Evolutionary conservation across 768 basidiomycete species (phyloP).

Genomic region (Astraeus odoratus): DNA sequence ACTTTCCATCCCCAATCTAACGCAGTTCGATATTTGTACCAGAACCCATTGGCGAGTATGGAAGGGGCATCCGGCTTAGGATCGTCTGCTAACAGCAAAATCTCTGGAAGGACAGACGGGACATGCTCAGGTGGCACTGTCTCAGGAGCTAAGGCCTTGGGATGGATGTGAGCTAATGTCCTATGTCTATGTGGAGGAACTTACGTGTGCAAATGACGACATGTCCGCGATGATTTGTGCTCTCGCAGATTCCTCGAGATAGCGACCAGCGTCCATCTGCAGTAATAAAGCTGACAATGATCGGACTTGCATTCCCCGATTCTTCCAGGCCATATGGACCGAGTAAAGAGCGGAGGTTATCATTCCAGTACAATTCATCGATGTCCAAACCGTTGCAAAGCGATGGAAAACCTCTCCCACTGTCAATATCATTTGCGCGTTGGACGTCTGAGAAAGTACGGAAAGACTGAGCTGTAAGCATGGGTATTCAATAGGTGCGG

Average conservation of each 20-base stretch:
- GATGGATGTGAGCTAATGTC: background rate
- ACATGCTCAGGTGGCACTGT: conserved; percentile 27
- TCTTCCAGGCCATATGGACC: conserved; percentile 58
- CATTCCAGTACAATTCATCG: conserved; percentile 54
- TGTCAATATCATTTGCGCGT: conserved; percentile 47
- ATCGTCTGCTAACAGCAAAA: conserved; percentile 58
- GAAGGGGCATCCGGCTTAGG: conserved; percentile 54
- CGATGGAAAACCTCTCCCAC: conserved; percentile 70
- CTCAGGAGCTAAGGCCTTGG: conserved; percentile 36
- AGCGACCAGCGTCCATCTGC: conserved; percentile 55
- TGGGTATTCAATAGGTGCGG: conserved; percentile 5
- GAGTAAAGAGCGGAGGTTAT: conserved; percentile 56
- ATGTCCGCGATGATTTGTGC: conserved; percentile 57
- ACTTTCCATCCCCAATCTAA: conserved; percentile 74
- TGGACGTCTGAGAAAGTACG: conserved; percentile 46
- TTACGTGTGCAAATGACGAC: conserved; percentile 53
- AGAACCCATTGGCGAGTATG: conserved; percentile 66
- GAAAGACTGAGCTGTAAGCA: conserved; percentile 42
- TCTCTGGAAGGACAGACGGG: conserved; percentile 48
- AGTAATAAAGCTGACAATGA: conserved; percentile 55
- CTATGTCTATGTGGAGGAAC: conserved; percentile 10
- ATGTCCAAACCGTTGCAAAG: conserved; percentile 68
- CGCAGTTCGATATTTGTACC: conserved; percentile 76
- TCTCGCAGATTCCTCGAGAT: conserved; percentile 49
- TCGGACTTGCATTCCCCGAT: conserved; percentile 58